Evolutionary conservation across 768 basidiomycete species (phyloP), one percentile per base, ranked within the genome.

Genomic region (Scleroderma bovista): DNA sequence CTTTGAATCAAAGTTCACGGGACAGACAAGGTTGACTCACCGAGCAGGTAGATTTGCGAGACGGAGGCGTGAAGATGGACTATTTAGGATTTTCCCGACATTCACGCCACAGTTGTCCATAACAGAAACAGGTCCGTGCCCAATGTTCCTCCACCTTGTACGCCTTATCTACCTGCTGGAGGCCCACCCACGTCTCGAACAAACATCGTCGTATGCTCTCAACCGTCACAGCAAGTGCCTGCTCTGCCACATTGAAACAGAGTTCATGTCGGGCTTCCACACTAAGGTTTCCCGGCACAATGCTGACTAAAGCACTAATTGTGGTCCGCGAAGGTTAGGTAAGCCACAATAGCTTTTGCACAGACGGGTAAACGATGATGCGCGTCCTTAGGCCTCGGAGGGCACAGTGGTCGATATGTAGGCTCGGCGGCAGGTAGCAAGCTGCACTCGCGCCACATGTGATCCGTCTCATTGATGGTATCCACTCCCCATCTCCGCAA

Each of bases 21-120:
- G 57, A 47, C 51, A 71, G 75, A 79, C 72, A 81, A 80, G 79
- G 80, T 84, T 83, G 80, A 75, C 82, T 80, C 74, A 83, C 81
- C 79, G 79, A 78, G 71, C 69, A 74, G 72, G 72, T 65, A 75
- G 71, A 76, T 73, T 78, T 77, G 78, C 76, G 80, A 57, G 75
- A 78, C 74, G 74, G 76, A 75, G 74, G 74, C 60, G 60, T 60
- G 65, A 64, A 59, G 66, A 62, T 66, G 66, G 54, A 57, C 69
- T 62, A 62, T 67, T 69, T 64, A 47, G 57, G 44, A 60, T 42
- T 58, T 54, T 15, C 52, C 60, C 44, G 57, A 54, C 49, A 56
- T 53, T 59, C 65, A 54, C 64, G 69, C 64, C 70, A 67, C 65
- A 65, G 57, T 36, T 47, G 56, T 41, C 62, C 57, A 57, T 60